Evolutionary conservation across 257 asterid species (phyloP), one percentile per base, ranked within the genome.

Genomic region (Solanum virginianum): DNA sequence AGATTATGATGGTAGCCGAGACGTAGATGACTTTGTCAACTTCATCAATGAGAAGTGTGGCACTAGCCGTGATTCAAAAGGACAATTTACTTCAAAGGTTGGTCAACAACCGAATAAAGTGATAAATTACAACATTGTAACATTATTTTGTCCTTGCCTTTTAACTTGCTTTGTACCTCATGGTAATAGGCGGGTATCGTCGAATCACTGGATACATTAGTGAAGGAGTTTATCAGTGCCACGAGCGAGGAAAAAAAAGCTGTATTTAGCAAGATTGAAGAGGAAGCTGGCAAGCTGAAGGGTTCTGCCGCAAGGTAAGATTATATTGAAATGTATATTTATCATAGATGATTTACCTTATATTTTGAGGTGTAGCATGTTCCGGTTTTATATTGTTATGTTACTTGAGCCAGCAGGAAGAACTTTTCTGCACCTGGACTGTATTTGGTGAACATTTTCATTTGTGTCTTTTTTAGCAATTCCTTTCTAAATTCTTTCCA

Each of bases 21-120:
- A 92, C 54, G 45, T 90, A 24, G 93, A 91, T 36, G 98, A 92
- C 87, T 93, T 96, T 80, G 96, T 96, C 82, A 88, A 91, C 36
- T 96, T 96, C 86, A 95, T 95, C 88, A 96, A 96, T 81, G 98
- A 94, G 91, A 96, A 93, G 85, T 89, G 88, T 87, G 98, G 97
- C 85, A 95, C 98, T 84, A 93, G 92, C 89, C 97, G 98, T 77
- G 98, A 95, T 88, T 86, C 93, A 26, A 90, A 94, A 17, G 98
- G 99, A 80, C 98, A 94, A 80, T 86, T 90, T 81, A 93, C 95
- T 63, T 89, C 95, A 84, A 84, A 91, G 97, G 99, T 95, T 85
- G 84, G 92, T 87, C 24, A 66, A 62, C 84, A 69, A 80, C 49
- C 68, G 88, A 80, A 57, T 70, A 51, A 8, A 83, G 24, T 18